phyloP scores from a whole-genome alignment of 2,329 filamentous ascomycete genomes.

The Chaetoscypha palmicola region DNA sequence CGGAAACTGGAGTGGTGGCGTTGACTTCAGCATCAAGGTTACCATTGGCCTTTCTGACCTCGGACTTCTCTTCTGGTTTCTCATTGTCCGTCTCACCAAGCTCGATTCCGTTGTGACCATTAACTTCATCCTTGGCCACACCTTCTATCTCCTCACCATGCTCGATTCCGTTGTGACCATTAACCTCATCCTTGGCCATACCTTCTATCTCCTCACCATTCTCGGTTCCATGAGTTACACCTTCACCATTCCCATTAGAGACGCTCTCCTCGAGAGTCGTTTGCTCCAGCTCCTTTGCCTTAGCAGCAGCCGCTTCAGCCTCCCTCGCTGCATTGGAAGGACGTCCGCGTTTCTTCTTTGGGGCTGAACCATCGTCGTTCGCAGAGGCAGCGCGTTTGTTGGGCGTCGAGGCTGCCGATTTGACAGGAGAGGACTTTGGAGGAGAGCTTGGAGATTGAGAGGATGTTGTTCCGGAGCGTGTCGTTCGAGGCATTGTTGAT shows the following conservation, averaged over 20 bases:
- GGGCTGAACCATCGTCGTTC: neutral
- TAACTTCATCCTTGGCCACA: conserved; percentile 16
- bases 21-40: conserved; percentile 17
- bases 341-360: conserved; percentile 3
- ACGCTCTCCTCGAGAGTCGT: neutral
- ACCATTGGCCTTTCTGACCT: conserved; percentile 6
- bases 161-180: neutral
- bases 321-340: neutral
- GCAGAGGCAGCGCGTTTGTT: neutral
- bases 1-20: neutral
- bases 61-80: conserved; percentile 14
- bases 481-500: too few relatives aligned
- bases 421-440: neutral
- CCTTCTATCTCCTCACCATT: conserved; percentile 10
- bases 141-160: conserved; percentile 8
- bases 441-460: too few relatives aligned
- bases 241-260: conserved; percentile 1
- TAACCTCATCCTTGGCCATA: conserved; percentile 5
- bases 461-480: too few relatives aligned
- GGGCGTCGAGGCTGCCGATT: neutral
- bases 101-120: conserved; percentile 3
- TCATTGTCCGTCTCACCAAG: conserved; percentile 15
- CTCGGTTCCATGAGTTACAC: conserved; percentile 2
- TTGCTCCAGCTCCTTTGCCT: neutral
- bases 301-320: neutral